Conservation (phyloP, 441 rosid species). For the Pelargonium myrrhifolium region DNA sequence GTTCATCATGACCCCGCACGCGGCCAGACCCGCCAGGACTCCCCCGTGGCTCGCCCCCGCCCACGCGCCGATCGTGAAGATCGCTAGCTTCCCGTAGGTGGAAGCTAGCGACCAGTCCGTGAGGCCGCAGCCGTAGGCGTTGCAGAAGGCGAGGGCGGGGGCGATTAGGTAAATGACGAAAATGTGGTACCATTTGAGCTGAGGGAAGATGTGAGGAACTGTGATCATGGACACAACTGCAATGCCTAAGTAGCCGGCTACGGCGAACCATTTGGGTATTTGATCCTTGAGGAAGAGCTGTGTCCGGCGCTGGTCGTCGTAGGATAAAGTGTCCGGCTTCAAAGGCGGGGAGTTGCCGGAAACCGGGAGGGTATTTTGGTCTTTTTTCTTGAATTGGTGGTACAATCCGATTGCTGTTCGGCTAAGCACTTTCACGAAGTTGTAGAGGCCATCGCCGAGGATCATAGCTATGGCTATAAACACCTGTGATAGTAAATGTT, state of each 20-base stretch:
- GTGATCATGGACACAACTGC: background rate
- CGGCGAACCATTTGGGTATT: background rate
- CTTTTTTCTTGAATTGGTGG: background rate
- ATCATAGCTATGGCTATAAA: constrained; percentile 20
- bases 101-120: constrained; percentile 35
- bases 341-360: background rate
- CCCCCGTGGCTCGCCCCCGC: constrained; percentile 28
- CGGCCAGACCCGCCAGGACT: constrained; percentile 16
- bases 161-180: constrained; percentile 27
- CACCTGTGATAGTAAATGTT: constrained; percentile 13
- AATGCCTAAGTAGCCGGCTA: background rate
- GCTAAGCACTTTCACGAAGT: constrained; percentile 18
- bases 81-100: constrained; percentile 37
- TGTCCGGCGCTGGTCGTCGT: constrained; percentile 12
- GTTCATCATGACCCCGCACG: constrained; percentile 22
- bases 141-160: constrained; percentile 35
- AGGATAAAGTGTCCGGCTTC: background rate
- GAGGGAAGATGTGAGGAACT: constrained; percentile 14
- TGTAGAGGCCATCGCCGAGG: constrained; percentile 27
- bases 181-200: constrained; percentile 34
- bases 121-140: constrained; percentile 42
- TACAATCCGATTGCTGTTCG: constrained; percentile 3
- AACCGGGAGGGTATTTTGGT: constrained; percentile 8
- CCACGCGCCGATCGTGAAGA: constrained; percentile 28
- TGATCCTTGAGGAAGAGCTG: constrained; percentile 17